Evolutionary conservation across 164 flowering plant species (phyloP).

Genomic region (Berberis vulgaris): DNA sequence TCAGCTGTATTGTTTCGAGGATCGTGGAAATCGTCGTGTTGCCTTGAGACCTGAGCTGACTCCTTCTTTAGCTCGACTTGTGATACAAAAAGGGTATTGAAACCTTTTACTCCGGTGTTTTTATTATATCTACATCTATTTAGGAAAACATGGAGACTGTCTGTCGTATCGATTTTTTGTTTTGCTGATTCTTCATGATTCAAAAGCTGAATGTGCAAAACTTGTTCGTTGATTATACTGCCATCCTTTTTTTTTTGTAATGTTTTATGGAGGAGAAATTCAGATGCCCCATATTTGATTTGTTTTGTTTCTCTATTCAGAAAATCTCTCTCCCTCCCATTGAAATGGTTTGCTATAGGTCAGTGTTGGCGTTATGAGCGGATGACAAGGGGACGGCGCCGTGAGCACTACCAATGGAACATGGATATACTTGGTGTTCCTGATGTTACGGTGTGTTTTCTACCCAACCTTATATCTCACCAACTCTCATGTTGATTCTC

Average conservation of each 20-base stretch:
- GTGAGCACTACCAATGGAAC: constrained; percentile 98
- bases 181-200: neutral
- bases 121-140: neutral
- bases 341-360: constrained; percentile 96
- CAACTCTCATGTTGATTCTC: neutral
- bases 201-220: neutral
- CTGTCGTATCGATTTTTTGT: neutral
- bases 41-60: constrained; percentile 98
- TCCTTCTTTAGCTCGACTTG: constrained; percentile 90
- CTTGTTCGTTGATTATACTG: neutral
- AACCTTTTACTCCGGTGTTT: constrained; percentile 1
- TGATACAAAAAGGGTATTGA: constrained; percentile 87
- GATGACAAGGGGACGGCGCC: constrained; percentile 92
- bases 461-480: constrained; percentile 4
- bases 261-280: constrained; percentile 51
- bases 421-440: constrained; percentile 97
- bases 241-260: constrained; percentile 11
- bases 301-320: constrained; percentile 65
- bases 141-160: neutral
- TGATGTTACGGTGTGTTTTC: constrained; percentile 55
- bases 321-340: constrained; percentile 79
- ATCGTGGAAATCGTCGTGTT: constrained; percentile 93
- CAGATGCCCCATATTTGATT: constrained; percentile 46
- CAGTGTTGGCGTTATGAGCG: constrained; percentile 98
- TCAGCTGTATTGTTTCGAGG: constrained; percentile 89